A percentile compares a stretch with the other conserved stretches of the same genome.
These are phyloP conservation scores for Stygiomarasmius scandens DNA, from an alignment of 1,284 basidiomycete species.

Conservation along the genomic window DNA sequence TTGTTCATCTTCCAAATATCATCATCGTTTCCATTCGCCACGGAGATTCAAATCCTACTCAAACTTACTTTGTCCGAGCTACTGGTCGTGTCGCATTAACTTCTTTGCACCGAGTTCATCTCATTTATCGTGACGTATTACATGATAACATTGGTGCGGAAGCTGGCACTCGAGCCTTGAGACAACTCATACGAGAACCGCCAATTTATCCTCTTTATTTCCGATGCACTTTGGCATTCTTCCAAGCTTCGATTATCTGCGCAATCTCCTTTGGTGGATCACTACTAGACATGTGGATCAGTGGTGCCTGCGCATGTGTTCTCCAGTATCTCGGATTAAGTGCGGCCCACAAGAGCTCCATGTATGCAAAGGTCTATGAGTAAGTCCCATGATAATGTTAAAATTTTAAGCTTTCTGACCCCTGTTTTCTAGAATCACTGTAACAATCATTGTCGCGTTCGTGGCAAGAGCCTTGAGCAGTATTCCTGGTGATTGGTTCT, in stretches of 20 bases:
- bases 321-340: slow-evolving; percentile 79
- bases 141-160: slow-evolving; percentile 72
- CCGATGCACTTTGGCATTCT: slow-evolving; percentile 73
- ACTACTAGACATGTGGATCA: slow-evolving; percentile 79
- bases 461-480: slow-evolving; percentile 74
- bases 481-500: slow-evolving; percentile 70
- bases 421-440: slow-evolving; percentile 62
- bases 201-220: slow-evolving; percentile 64
- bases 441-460: slow-evolving; percentile 83
- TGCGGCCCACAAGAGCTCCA: slow-evolving; percentile 76
- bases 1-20: slow-evolving; percentile 80
- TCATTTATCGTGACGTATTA: slow-evolving; percentile 77
- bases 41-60: slow-evolving; percentile 53
- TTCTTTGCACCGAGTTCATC: slow-evolving; percentile 71
- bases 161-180: slow-evolving; percentile 65
- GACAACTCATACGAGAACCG: slow-evolving; percentile 58
- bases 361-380: slow-evolving; percentile 91
- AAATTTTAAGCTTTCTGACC: not conserved
- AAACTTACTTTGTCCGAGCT: slow-evolving; percentile 78
- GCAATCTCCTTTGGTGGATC: slow-evolving; percentile 83
- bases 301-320: slow-evolving; percentile 69
- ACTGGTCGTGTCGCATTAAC: slow-evolving; percentile 74
- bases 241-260: slow-evolving; percentile 77
- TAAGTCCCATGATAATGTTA: slow-evolving; percentile 42
- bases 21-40: slow-evolving; percentile 80